Evolutionary conservation across 164 flowering plant species (phyloP), one percentile per base, ranked within the genome.

Genomic region (Protea cynaroides): DNA sequence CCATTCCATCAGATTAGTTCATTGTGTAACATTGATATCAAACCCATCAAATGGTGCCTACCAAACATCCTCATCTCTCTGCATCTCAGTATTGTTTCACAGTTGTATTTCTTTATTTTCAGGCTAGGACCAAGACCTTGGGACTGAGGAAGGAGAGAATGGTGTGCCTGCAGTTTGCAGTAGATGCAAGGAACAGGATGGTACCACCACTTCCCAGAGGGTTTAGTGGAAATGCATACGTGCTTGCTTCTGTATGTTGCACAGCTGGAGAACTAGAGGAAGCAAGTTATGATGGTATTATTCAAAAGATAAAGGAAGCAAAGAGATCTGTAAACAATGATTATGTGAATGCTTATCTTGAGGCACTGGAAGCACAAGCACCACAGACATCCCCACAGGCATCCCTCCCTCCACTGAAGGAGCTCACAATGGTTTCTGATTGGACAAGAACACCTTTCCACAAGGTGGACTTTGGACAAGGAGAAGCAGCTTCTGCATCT

Each of bases 361-460:
- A 68, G 36, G 86, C 78, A 23, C 65, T 83, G 19, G 82, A 79
- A 2, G 79, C 72, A 0, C 73, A 23, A 49, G 80, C 82, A n/a
- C 75, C 81, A 22, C 61, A 78, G 51, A 76, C 86, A 55, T 0
- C 73, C 79, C 3, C 79, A 8, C 81, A 74, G 62, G 55, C 59
- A 0, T 19, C 70, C 22, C 84, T 83, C 50, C 84, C 86, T 58
- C 82, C 86, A 10, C 10, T 80, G 22, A 63, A 36, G 60, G 86
- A 78, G 67, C 79, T 81, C 3, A 83, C 86, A 1, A 40, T 83
- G 1, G 75, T 81, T 19, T 80, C 82, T 0, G 86, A 83, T 49
- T 79, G 80, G 84, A 80, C 82, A 7, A 72, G 77, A 37, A 73
- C 66, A 72, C 84, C 86, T 3, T 80, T 80, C 58, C 84, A 83